Percentiles rank a stretch among this genome's conserved stretches.
These are phyloP conservation scores for Hydrangea macrophylla DNA, from an alignment of 148 eudicot species.

Conservation along the genomic window DNA sequence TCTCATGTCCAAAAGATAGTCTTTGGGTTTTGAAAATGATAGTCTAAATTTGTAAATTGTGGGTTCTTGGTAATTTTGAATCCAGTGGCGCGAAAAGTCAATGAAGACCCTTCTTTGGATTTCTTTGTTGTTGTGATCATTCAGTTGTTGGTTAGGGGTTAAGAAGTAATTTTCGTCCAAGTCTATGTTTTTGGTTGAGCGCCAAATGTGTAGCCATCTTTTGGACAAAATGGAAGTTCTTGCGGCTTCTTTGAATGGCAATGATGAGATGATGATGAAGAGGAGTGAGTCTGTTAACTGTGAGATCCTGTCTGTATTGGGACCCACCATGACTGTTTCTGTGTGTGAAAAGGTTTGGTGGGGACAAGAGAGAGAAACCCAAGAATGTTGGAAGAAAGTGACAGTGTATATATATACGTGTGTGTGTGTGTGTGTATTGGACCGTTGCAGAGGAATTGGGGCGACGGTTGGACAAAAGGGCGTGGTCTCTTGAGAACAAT, in stretches of 20 bases:
- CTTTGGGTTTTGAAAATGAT: slow-evolving; percentile 23
- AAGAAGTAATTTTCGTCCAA: slow-evolving; percentile 26
- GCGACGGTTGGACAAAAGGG: too few relatives aligned
- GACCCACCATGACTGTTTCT: too few relatives aligned
- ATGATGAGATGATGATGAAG: slow-evolving; percentile 24
- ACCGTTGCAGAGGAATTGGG: too few relatives aligned
- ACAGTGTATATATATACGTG: too few relatives aligned
- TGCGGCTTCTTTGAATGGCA: slow-evolving; percentile 40
- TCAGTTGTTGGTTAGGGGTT: not conserved
- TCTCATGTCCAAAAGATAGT: not conserved
- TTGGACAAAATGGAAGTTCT: slow-evolving; percentile 23
- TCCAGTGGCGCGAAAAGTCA: slow-evolving; percentile 14
- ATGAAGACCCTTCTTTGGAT: slow-evolving; percentile 8
- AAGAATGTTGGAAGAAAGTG: too few relatives aligned
- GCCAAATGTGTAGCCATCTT: slow-evolving; percentile 25
- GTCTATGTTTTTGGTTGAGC: slow-evolving; percentile 13
- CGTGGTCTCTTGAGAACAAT: too few relatives aligned
- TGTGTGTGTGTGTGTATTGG: too few relatives aligned
- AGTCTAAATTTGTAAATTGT: slow-evolving; percentile 12
- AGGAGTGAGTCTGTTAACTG: slow-evolving; percentile 16
- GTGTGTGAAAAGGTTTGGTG: too few relatives aligned
- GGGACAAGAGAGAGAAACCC: too few relatives aligned
- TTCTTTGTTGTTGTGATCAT: not conserved
- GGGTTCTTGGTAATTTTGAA: not conserved
- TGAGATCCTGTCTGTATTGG: slow-evolving; percentile 14